Evolutionary conservation across 2,329 filamentous ascomycete genomes (phyloP).

Genomic region (Fusarium devonianum): DNA sequence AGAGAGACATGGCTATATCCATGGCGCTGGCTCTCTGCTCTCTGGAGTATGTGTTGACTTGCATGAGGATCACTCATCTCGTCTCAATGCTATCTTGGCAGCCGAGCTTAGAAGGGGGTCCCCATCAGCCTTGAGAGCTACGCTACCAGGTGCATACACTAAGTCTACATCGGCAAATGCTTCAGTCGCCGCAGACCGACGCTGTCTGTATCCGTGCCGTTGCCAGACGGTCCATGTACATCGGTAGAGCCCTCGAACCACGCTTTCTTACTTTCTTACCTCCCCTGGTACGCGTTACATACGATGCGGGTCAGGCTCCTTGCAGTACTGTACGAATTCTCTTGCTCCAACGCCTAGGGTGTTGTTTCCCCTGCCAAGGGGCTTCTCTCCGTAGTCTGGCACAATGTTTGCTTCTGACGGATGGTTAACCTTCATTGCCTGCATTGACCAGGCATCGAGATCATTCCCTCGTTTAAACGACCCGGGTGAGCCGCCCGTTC

Average conservation of each 20-base stretch:
- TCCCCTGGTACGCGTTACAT: constrained; percentile 38
- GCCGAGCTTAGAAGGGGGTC: constrained; percentile 2
- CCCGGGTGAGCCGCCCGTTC: constrained; percentile 34
- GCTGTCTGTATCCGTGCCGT: no score
- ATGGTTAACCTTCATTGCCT: constrained; percentile 26
- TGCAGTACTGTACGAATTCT: constrained; percentile 21
- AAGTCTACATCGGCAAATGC: constrained; percentile 2
- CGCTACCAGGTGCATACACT: background rate
- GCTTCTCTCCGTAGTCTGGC: background rate
- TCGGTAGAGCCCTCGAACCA: constrained; percentile 17
- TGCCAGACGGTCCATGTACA: constrained; percentile 18
- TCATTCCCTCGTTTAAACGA: constrained; percentile 29
- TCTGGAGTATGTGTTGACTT: constrained; percentile 17
- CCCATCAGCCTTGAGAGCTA: background rate
- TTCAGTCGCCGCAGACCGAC: background rate
- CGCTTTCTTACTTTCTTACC: constrained; percentile 11
- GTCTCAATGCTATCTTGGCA: constrained; percentile 23
- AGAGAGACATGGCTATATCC: constrained; percentile 19
- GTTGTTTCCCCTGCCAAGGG: constrained; percentile 6
- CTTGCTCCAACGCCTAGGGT: constrained; percentile 1
- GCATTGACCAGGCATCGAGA: constrained; percentile 40
- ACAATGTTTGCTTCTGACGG: constrained; percentile 1
- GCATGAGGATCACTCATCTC: constrained; percentile 30
- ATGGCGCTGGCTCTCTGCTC: constrained; percentile 26
- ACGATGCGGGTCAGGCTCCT: constrained; percentile 32